Evolutionary conservation across 352 stramenopile genomes (phyloP).

Genomic region (Plasmopara muralis): DNA sequence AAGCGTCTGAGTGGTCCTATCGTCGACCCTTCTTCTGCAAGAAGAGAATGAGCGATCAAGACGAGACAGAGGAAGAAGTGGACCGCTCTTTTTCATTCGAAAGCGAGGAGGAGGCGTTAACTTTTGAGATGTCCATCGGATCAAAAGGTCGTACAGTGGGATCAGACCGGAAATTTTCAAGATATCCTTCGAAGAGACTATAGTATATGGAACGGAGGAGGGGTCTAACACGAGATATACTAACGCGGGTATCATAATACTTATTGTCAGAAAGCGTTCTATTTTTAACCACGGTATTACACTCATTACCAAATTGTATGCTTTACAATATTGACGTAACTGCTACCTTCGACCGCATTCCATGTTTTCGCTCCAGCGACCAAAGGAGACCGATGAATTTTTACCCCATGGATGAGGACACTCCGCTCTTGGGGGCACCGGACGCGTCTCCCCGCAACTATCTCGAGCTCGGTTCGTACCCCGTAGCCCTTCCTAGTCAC

Average conservation of each 20-base stretch:
- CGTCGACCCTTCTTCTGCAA: slow-evolving; percentile 13
- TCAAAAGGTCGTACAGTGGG: slow-evolving; percentile 3
- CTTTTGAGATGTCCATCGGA: slow-evolving; percentile 4
- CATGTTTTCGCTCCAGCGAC: background rate
- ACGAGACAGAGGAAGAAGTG: slow-evolving; percentile 8
- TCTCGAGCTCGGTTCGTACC: slow-evolving; percentile 11
- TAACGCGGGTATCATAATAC: slow-evolving; percentile 3
- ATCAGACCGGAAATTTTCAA: background rate
- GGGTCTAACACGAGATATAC: slow-evolving; percentile 2
- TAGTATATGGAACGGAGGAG: slow-evolving; percentile 10
- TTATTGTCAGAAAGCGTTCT: too few relatives aligned
- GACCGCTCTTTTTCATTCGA: slow-evolving; percentile 10
- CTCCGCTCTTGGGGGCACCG: slow-evolving; percentile 20
- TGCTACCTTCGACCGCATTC: background rate
- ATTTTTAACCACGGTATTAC: background rate
- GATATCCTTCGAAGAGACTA: slow-evolving; percentile 5
- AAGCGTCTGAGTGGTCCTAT: slow-evolving; percentile 15
- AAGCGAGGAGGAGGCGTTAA: slow-evolving; percentile 12
- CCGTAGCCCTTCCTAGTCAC: slow-evolving; percentile 2
- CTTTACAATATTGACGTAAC: background rate
- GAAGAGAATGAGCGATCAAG: slow-evolving; percentile 6
- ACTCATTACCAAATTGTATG: background rate
- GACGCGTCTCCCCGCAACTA: slow-evolving; percentile 18
- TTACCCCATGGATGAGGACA: slow-evolving; percentile 29
- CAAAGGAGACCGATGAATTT: slow-evolving; percentile 17